A percentile compares a stretch with the other conserved stretches of the same genome.
phyloP scores from a whole-genome alignment of 2,329 filamentous ascomycete genomes.

The Cladosporium velox region DNA sequence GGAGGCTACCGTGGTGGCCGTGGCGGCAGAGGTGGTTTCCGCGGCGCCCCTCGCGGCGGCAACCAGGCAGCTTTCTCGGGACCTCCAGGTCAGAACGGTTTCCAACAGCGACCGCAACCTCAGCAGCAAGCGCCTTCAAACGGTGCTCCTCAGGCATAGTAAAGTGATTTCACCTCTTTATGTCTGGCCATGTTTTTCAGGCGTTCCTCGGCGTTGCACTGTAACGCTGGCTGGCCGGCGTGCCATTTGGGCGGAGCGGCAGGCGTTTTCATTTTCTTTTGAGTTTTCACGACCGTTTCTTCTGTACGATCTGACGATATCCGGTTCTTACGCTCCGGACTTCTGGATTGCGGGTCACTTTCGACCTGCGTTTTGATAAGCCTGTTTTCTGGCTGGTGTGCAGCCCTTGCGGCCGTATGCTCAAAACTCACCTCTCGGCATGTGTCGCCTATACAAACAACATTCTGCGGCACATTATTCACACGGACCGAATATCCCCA shows the following conservation, averaged over 20 bases:
- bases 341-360: constrained; percentile 27
- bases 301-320: constrained; percentile 31
- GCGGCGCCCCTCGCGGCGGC: constrained; percentile 33
- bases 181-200: constrained; percentile 14
- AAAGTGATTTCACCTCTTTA: not conserved
- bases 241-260: constrained; percentile 28
- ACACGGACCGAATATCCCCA: not conserved
- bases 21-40: constrained; percentile 36
- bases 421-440: not conserved
- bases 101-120: constrained; percentile 31
- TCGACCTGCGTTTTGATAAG: constrained; percentile 20
- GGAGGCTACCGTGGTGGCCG: constrained; percentile 36
- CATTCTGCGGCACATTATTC: not conserved
- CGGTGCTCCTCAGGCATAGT: constrained; percentile 34
- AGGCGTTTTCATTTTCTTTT: constrained; percentile 1
- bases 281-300: constrained; percentile 18
- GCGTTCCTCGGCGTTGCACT: constrained; percentile 18
- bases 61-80: constrained; percentile 34
- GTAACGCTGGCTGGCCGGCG: constrained; percentile 31
- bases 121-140: constrained; percentile 33
- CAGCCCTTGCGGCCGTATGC: not conserved
- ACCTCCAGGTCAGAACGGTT: constrained; percentile 34
- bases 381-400: constrained; percentile 19
- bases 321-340: constrained; percentile 34
- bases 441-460: constrained; percentile 7